phyloP scores from a whole-genome alignment of 2,329 filamentous ascomycete genomes.

The Biscogniauxia sp. region DNA sequence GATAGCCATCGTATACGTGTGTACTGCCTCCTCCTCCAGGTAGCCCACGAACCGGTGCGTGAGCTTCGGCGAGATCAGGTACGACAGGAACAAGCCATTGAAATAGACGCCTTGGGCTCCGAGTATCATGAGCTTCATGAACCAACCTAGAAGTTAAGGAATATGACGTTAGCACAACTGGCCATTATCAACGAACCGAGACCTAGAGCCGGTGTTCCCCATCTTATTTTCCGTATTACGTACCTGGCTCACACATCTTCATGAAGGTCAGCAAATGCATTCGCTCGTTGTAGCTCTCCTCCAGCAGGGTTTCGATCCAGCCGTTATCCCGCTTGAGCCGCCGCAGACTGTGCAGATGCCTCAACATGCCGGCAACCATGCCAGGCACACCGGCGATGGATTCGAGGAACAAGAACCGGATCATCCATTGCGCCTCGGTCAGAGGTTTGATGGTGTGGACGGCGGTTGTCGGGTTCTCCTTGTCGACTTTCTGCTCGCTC shows the following conservation, averaged over 20 bases:
- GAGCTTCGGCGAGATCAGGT: conserved; percentile 81
- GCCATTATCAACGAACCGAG: neutral
- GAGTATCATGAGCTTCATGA: conserved; percentile 91
- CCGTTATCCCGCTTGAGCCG: conserved; percentile 91
- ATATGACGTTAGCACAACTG: neutral
- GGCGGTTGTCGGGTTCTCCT: conserved; percentile 54
- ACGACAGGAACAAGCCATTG: conserved; percentile 87
- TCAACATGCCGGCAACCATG: conserved; percentile 93
- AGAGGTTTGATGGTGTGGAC: conserved; percentile 56
- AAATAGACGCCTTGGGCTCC: conserved; percentile 95
- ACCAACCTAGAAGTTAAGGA: conserved; percentile 56
- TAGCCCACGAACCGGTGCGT: conserved; percentile 97
- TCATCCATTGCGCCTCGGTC: conserved; percentile 85
- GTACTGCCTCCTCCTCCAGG: conserved; percentile 93
- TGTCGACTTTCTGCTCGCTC: conserved; percentile 68
- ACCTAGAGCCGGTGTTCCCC: neutral
- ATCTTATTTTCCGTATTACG: conserved; percentile 1
- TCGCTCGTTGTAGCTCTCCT: conserved; percentile 88
- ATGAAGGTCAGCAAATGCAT: conserved; percentile 94
- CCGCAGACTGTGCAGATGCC: conserved; percentile 81
- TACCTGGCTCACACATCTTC: conserved; percentile 78
- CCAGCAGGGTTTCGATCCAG: conserved; percentile 90
- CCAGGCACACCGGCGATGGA: conserved; percentile 92
- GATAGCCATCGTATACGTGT: conserved; percentile 90
- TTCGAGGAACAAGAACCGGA: conserved; percentile 89